These are phyloP conservation scores for Euphrasia confusa DNA, from an alignment of 257 asterid species.

Conservation along the genomic window DNA sequence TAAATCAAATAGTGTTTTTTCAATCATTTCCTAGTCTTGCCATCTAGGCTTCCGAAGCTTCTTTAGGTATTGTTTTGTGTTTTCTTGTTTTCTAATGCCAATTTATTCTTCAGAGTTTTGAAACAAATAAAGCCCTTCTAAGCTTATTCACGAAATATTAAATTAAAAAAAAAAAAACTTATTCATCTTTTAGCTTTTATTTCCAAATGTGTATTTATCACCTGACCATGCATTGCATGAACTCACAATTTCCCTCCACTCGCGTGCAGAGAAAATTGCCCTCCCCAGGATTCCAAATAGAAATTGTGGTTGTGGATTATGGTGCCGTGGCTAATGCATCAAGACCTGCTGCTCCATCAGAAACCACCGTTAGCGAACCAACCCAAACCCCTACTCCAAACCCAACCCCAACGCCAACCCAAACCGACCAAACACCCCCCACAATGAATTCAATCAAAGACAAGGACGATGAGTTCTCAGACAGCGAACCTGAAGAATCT, in stretches of 20 bases:
- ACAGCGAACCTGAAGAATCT: neutral
- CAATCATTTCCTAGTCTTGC: neutral
- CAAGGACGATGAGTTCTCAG: neutral
- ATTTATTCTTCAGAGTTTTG: no score
- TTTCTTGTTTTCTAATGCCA: no score
- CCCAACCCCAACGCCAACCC: constrained; percentile 29
- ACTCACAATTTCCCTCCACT: constrained; percentile 2
- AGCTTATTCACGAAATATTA: no score
- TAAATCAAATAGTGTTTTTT: neutral
- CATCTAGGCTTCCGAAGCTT: constrained; percentile 14
- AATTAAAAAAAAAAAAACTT: no score
- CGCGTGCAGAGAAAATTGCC: constrained; percentile 81
- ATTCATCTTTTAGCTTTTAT: no score
- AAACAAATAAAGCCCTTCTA: no score
- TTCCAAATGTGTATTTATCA: neutral
- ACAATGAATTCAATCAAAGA: constrained; percentile 29
- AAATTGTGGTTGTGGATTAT: constrained; percentile 77
- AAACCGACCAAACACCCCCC: constrained; percentile 29
- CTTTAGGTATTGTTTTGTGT: no score
- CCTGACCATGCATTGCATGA: neutral
- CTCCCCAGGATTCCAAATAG: constrained; percentile 95
- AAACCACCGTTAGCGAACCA: constrained; percentile 30
- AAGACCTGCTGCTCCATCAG: constrained; percentile 35
- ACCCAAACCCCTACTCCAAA: constrained; percentile 27
- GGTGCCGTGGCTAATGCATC: constrained; percentile 39